Evolutionary conservation across 805 yeast genomes (phyloP).

Genomic region (Schwanniomyces vanrijiae): DNA sequence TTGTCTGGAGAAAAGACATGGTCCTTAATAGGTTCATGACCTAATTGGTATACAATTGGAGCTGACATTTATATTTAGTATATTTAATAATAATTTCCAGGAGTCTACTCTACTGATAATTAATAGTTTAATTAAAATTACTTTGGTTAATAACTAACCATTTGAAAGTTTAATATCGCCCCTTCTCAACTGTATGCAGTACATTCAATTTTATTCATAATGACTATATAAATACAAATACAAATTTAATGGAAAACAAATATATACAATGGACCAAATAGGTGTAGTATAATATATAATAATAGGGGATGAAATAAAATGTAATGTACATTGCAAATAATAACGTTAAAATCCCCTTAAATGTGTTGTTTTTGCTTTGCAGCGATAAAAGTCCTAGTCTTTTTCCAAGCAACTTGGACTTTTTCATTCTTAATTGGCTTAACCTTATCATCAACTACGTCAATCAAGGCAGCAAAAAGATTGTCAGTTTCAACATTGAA

Average conservation of each 20-base stretch:
- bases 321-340: not conserved
- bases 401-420: slow-evolving; percentile 38
- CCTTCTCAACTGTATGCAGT: not conserved
- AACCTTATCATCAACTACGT: slow-evolving; percentile 43
- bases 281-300: not conserved
- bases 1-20: slow-evolving; percentile 80
- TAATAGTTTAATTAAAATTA: not conserved
- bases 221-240: not conserved
- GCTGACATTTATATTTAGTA: slow-evolving; percentile 15
- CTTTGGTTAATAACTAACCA: not conserved
- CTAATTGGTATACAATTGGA: slow-evolving; percentile 59
- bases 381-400: slow-evolving; percentile 27
- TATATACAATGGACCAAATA: not conserved
- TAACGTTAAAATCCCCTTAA: not conserved
- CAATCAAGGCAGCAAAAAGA: slow-evolving; percentile 41
- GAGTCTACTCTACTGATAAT: slow-evolving; percentile 15
- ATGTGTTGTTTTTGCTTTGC: slow-evolving; percentile 18
- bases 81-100: slow-evolving; percentile 4
- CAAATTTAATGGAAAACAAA: not conserved
- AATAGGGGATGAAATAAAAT: not conserved
- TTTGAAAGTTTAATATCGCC: not conserved
- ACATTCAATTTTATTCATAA: not conserved
- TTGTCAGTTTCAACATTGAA: slow-evolving; percentile 49
- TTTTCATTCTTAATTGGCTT: slow-evolving; percentile 45
- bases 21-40: slow-evolving; percentile 85